A percentile compares a stretch with the other conserved stretches of the same genome.
phyloP scores from a whole-genome alignment of 192 early-diverging fungal species.

The Coemansia sp. region DNA sequence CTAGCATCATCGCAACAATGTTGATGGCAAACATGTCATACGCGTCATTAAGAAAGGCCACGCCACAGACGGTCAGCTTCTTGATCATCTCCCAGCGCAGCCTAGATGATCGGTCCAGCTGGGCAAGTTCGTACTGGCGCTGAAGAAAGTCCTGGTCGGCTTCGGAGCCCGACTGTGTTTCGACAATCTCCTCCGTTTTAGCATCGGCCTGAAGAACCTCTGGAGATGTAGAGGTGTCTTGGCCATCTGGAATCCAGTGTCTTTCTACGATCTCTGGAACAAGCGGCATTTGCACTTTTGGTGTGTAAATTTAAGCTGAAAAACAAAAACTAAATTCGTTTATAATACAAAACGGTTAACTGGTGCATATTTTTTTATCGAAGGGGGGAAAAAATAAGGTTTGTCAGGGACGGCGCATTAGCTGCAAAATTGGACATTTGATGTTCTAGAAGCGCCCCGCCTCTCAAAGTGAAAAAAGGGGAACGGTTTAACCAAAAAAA shows the following conservation, averaged over 20 bases:
- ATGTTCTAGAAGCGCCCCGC: neutral
- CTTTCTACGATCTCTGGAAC: conserved; percentile 7
- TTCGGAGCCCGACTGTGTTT: neutral
- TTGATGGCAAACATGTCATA: conserved; percentile 93
- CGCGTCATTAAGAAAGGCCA: conserved; percentile 91
- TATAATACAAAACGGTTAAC: too few species aligned
- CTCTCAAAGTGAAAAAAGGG: neutral
- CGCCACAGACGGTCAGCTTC: conserved; percentile 66
- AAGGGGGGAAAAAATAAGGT: too few species aligned
- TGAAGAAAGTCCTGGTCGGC: conserved; percentile 27
- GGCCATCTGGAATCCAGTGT: neutral
- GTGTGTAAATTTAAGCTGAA: neutral
- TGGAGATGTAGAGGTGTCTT: neutral
- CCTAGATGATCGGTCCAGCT: conserved; percentile 58
- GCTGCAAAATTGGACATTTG: neutral
- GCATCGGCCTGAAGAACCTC: neutral
- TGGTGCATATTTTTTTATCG: too few species aligned
- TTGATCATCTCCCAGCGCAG: conserved; percentile 68
- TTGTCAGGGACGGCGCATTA: too few species aligned
- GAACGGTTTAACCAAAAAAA: too few species aligned
- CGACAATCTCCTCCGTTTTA: neutral
- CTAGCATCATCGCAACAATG: conserved; percentile 81
- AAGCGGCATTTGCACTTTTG: neutral
- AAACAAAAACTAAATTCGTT: too few species aligned
- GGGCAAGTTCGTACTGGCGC: conserved; percentile 30